Conservation (phyloP, 2,329 filamentous ascomycete species). For the Xylariaceae sp. region DNA sequence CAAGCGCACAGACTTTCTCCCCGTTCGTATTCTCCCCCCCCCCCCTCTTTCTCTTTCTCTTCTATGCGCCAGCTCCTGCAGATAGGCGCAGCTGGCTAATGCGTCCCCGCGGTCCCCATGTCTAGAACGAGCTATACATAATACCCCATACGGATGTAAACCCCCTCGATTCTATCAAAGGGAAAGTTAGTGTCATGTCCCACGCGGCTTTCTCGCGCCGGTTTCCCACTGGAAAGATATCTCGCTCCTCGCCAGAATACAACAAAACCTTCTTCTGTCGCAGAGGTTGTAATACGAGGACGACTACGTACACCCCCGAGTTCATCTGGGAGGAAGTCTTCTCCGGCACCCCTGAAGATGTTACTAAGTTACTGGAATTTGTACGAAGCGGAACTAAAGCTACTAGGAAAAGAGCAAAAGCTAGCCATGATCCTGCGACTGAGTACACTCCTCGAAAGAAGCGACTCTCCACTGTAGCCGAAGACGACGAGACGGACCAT, state of each 20-base stretch:
- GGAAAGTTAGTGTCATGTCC: conserved; percentile 77
- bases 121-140: conserved; percentile 83
- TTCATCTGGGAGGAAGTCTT: conserved; percentile 89
- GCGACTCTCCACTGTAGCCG: conserved; percentile 8
- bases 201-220: conserved; percentile 57
- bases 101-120: not conserved
- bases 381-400: conserved; percentile 69
- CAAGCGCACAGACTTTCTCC: conserved; percentile 75
- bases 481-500: conserved; percentile 25
- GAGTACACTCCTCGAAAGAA: conserved; percentile 13
- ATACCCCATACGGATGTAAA: conserved; percentile 84
- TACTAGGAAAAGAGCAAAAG: conserved; percentile 47
- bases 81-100: conserved; percentile 6
- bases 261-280: conserved; percentile 89
- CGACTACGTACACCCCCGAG: conserved; percentile 85
- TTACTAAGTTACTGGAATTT: conserved; percentile 59
- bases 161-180: conserved; percentile 81
- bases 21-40: conserved; percentile 39
- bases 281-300: conserved; percentile 81
- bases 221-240: conserved; percentile 71
- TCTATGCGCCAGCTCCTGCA: conserved; percentile 9
- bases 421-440: conserved; percentile 29
- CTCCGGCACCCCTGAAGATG: conserved; percentile 55
- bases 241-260: conserved; percentile 65
- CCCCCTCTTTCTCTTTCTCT: not conserved